Evolutionary conservation across 2,329 filamentous ascomycete species (phyloP).

Genomic region (Arthrobotrys musiformis): DNA sequence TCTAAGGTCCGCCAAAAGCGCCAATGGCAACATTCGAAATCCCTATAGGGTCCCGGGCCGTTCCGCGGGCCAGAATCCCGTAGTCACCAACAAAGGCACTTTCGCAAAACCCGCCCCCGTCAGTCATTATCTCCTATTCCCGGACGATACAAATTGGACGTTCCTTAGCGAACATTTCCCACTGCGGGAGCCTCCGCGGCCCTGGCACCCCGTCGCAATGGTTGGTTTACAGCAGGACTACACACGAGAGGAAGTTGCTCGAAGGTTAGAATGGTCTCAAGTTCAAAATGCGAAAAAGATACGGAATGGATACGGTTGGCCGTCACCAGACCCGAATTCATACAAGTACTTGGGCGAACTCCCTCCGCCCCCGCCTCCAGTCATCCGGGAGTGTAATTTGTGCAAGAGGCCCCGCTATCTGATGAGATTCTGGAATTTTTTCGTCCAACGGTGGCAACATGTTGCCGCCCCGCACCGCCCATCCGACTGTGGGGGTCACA

Average conservation of each 20-base stretch:
- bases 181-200: conserved; percentile 34
- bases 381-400: conserved; percentile 35
- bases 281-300: conserved; percentile 40
- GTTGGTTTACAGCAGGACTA: conserved; percentile 39
- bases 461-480: conserved; percentile 44
- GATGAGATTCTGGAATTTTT: conserved; percentile 52
- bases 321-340: conserved; percentile 17
- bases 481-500: conserved; percentile 6
- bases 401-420: conserved; percentile 45
- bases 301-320: conserved; percentile 26
- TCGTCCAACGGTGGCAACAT: conserved; percentile 43
- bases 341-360: conserved; percentile 16
- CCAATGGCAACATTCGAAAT: conserved; percentile 45
- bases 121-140: conserved; percentile 26
- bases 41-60: conserved; percentile 32
- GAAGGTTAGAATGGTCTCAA: conserved; percentile 41
- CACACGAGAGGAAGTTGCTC: conserved; percentile 45
- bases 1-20: conserved; percentile 24
- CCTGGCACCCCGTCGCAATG: conserved; percentile 46
- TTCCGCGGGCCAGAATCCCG: conserved; percentile 29
- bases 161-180: conserved; percentile 24
- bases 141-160: conserved; percentile 37
- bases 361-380: conserved; percentile 40
- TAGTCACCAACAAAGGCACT: not conserved
- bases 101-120: not conserved